Base-by-base conservation (phyloP, 192 early-diverging fungal species). In the Backusella westeae region DNA sequence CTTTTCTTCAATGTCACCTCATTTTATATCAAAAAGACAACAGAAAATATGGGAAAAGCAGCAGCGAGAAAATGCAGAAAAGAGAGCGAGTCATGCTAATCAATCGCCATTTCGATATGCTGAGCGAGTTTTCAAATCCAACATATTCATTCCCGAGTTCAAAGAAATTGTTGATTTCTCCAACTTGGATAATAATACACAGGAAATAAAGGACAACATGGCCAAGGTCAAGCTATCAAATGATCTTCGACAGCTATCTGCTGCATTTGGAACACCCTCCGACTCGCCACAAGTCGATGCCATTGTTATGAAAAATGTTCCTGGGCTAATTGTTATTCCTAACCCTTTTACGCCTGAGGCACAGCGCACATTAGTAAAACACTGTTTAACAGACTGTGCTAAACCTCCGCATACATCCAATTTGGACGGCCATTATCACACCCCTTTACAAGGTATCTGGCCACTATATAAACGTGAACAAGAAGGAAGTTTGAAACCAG, bases 401-500 rank as follows among this genome's bases (percentile, higher is more conserved):
- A 76, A 79, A 41, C 87, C 88, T 34, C 97, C 97, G 6, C 96
- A 96, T 80, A 88, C 89, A 17, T 90, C 91, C 67, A 98, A 95
- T 81, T 87, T 97, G 12, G 94, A 98, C 74, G 89, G 94, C n/a
- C 95, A 95, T 76, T 98, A 93, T 74, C 68, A 81, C 2, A 73
- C 94, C 19, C 92, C 91, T 12, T 69, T 80, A 2, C 73, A 79
- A 26, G 93, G 93, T 14, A 41, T 92, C 15, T 93, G 90, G 93
- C 78, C 84, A 21, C 73, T 85, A 19, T 81, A 89, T 74, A 87
- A 86, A 44, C 36, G 72, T 35, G 80, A 80, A 19, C 73, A 75
- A 41, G 66, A 72, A 35, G 77, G 78, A 36, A 41, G 65, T n/a
- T 67, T 76, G 52, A 38, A 78, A 21, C 53, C 53, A 56, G 53